A percentile compares a stretch with the other conserved stretches of the same genome.
These are phyloP conservation scores for Penicillium bialowiezense DNA, from an alignment of 495 filamentous ascomycete genomes.

Conservation along the genomic window DNA sequence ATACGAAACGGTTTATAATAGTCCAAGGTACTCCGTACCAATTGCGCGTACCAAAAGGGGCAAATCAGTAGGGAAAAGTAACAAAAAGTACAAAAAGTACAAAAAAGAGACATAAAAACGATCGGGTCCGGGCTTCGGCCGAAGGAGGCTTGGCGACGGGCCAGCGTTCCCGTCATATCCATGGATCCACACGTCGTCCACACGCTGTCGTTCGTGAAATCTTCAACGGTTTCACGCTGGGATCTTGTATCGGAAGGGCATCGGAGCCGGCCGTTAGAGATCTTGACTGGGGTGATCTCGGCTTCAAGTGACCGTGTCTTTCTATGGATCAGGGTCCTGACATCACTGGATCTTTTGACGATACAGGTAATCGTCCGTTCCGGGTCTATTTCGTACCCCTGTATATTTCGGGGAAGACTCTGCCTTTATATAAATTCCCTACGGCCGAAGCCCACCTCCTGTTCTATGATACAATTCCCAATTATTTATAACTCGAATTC, in stretches of 20 bases:
- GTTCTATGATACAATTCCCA: constrained; percentile 3
- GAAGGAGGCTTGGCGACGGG: constrained; percentile 13
- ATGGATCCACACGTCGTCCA: too few relatives aligned
- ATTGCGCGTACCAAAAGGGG: too few relatives aligned
- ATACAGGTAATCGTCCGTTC: constrained; percentile 13
- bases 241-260: constrained; percentile 4
- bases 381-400: constrained; percentile 6
- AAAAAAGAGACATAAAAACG: neutral
- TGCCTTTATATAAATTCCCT: constrained; percentile 17
- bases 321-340: constrained; percentile 6
- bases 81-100: neutral
- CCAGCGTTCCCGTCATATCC: constrained; percentile 6
- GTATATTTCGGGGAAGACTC: constrained; percentile 2
- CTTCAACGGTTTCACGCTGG: constrained; percentile 18
- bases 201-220: constrained; percentile 4
- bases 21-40: too few relatives aligned
- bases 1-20: too few relatives aligned
- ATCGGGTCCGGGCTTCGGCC: constrained; percentile 37
- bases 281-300: constrained; percentile 33
- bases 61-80: neutral
- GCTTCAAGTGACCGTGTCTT: constrained; percentile 20
- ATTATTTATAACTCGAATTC: constrained; percentile 5
- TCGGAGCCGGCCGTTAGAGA: constrained; percentile 34
- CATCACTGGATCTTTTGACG: constrained; percentile 21
- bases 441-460: constrained; percentile 4